These are phyloP conservation scores for Vitis hybrid DNA, from an alignment of 177 flowering plant genomes.

Conservation along the genomic window DNA sequence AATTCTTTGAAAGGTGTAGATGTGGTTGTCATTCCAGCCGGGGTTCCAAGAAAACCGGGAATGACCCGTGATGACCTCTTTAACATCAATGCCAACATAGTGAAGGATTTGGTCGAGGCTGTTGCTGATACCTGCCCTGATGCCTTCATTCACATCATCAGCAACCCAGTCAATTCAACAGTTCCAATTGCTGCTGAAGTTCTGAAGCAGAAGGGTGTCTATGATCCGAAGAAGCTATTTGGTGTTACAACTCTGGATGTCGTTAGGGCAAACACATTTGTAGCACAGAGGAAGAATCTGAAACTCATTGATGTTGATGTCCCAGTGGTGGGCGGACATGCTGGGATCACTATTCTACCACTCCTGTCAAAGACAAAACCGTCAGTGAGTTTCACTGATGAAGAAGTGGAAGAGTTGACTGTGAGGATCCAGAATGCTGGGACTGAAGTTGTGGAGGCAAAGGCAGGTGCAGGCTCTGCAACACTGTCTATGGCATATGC, in stretches of 20 bases:
- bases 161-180: conserved; percentile 87
- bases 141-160: conserved; percentile 84
- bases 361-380: conserved; percentile 76
- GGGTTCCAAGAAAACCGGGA: conserved; percentile 80
- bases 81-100: conserved; percentile 76
- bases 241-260: conserved; percentile 90
- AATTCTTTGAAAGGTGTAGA: conserved; percentile 62
- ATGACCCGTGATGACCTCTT: conserved; percentile 89
- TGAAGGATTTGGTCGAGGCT: conserved; percentile 66
- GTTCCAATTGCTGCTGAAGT: conserved; percentile 88
- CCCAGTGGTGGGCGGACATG: conserved; percentile 88
- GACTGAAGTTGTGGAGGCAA: conserved; percentile 90
- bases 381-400: conserved; percentile 55
- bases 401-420: conserved; percentile 62
- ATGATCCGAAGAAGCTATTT: conserved; percentile 83
- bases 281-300: conserved; percentile 71
- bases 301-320: conserved; percentile 86
- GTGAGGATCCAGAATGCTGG: conserved; percentile 88
- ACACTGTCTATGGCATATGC: conserved; percentile 96
- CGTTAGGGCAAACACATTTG: conserved; percentile 87
- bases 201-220: conserved; percentile 76
- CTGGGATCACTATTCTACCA: conserved; percentile 81
- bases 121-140: conserved; percentile 87
- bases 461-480: conserved; percentile 91
- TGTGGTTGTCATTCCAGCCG: conserved; percentile 85